Conservation (phyloP, 805 yeast genomes). For the Saturnispora sekii region DNA sequence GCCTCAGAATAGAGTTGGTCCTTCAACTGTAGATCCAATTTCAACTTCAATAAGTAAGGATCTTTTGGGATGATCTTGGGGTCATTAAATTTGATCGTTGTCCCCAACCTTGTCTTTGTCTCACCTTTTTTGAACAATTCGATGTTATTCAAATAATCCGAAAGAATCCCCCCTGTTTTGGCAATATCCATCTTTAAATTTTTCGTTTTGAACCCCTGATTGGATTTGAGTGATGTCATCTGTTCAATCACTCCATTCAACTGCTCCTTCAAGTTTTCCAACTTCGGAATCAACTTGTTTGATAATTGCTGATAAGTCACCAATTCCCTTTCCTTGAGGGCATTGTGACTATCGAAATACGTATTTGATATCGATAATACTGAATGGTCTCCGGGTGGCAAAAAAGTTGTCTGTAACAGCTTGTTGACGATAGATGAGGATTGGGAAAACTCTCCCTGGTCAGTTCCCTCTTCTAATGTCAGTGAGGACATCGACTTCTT, state of each 20-base stretch:
- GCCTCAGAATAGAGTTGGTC: conserved; percentile 56
- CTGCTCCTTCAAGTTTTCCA: conserved; percentile 47
- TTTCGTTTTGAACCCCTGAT: conserved; percentile 45
- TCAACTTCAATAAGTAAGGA: conserved; percentile 54
- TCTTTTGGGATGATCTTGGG: conserved; percentile 30
- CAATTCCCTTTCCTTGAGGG: conserved; percentile 34
- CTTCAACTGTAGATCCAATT: conserved; percentile 55
- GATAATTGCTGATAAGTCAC: conserved; percentile 44
- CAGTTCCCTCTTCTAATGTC: conserved; percentile 9
- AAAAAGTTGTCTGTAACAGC: conserved; percentile 40
- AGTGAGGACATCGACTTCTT: conserved; percentile 17
- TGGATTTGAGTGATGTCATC: conserved; percentile 39
- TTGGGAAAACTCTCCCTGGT: conserved; percentile 3
- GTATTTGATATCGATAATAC: conserved; percentile 28
- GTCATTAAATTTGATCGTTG: conserved; percentile 17
- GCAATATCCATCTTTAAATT: conserved; percentile 53
- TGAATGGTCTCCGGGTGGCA: conserved; percentile 29
- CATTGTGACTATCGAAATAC: conserved; percentile 24
- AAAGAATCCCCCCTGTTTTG: conserved; percentile 47
- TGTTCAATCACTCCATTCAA: conserved; percentile 45
- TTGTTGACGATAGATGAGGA: conserved; percentile 25
- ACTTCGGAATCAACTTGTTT: conserved; percentile 39
- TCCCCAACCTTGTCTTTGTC: conserved; percentile 25
- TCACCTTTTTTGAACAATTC: conserved; percentile 32
- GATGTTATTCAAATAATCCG: conserved; percentile 36